phyloP scores from a whole-genome alignment of 2,329 filamentous ascomycete genomes.

The Colletotrichum tamarilloi region DNA sequence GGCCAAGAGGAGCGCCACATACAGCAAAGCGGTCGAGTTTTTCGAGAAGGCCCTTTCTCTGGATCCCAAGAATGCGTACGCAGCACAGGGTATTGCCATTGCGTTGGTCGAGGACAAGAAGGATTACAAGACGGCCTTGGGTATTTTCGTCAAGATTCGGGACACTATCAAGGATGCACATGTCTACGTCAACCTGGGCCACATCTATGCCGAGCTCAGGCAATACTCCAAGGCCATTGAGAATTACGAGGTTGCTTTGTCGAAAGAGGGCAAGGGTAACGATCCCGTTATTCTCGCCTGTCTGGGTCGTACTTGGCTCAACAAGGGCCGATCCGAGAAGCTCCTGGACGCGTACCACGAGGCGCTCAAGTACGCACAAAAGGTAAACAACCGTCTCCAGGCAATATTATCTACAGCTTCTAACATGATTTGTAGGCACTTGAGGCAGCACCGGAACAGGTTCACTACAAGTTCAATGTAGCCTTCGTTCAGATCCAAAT shows the following conservation, averaged over 20 bases:
- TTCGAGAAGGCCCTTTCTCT: slow-evolving; percentile 97
- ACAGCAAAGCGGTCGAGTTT: slow-evolving; percentile 94
- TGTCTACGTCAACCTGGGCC: slow-evolving; percentile 92
- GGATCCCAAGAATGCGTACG: slow-evolving; percentile 96
- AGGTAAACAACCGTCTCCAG: slow-evolving; percentile 53
- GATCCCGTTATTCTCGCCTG: slow-evolving; percentile 86
- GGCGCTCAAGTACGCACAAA: slow-evolving; percentile 70
- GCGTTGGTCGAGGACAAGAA: slow-evolving; percentile 95
- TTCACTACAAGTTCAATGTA: slow-evolving; percentile 97
- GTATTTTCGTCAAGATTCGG: slow-evolving; percentile 89
- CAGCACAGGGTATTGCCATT: slow-evolving; percentile 95
- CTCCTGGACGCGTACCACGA: slow-evolving; percentile 68
- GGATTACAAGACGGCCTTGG: slow-evolving; percentile 82
- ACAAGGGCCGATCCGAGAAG: slow-evolving; percentile 76
- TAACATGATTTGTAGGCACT: slow-evolving; percentile 68
- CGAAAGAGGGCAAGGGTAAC: slow-evolving; percentile 78
- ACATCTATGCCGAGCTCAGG: slow-evolving; percentile 89
- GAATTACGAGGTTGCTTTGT: slow-evolving; percentile 88
- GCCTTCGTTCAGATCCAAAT: slow-evolving; percentile 98
- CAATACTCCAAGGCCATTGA: slow-evolving; percentile 95
- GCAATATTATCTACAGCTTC: slow-evolving; percentile 2
- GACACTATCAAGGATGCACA: slow-evolving; percentile 91
- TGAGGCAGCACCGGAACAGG: slow-evolving; percentile 81
- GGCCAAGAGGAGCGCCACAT: slow-evolving; percentile 87
- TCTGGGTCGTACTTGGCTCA: slow-evolving; percentile 87